Percentiles rank a stretch among this genome's conserved stretches.
phyloP scores from a whole-genome alignment of 2,329 filamentous ascomycete genomes.

The Xylariomycetidae sp. region DNA sequence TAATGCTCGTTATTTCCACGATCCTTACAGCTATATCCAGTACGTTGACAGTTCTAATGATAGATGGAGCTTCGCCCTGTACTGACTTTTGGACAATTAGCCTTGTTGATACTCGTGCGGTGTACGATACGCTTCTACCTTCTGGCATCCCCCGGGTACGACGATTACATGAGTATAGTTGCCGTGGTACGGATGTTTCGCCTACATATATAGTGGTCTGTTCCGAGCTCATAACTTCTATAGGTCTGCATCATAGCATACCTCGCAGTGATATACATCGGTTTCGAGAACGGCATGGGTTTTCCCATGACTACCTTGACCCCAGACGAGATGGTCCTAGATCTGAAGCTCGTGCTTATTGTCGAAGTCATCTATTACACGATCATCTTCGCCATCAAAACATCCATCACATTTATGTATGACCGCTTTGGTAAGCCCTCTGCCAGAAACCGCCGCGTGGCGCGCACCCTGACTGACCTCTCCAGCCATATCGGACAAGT shows the following conservation, averaged over 20 bases:
- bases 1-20: background rate
- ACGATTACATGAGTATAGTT: conserved; percentile 19
- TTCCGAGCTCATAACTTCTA: background rate
- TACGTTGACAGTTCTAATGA: background rate
- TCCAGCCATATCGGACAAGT: conserved; percentile 16
- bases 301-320: conserved; percentile 13
- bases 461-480: conserved; percentile 3
- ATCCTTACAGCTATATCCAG: background rate
- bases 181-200: conserved; percentile 11
- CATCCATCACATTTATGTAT: conserved; percentile 41
- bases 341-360: conserved; percentile 6
- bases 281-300: conserved; percentile 13
- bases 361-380: conserved; percentile 38
- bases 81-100: conserved; percentile 8
- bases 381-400: conserved; percentile 35
- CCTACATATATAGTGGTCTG: background rate
- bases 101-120: conserved; percentile 12
- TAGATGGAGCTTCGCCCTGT: background rate
- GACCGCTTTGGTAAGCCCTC: conserved; percentile 36
- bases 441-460: background rate
- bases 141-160: conserved; percentile 14
- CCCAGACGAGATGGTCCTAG: conserved; percentile 9
- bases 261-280: conserved; percentile 12
- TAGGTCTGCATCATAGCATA: conserved; percentile 18
- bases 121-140: conserved; percentile 15